phyloP scores from a whole-genome alignment of 2,329 filamentous ascomycete genomes.

The Colletotrichum sp. region DNA sequence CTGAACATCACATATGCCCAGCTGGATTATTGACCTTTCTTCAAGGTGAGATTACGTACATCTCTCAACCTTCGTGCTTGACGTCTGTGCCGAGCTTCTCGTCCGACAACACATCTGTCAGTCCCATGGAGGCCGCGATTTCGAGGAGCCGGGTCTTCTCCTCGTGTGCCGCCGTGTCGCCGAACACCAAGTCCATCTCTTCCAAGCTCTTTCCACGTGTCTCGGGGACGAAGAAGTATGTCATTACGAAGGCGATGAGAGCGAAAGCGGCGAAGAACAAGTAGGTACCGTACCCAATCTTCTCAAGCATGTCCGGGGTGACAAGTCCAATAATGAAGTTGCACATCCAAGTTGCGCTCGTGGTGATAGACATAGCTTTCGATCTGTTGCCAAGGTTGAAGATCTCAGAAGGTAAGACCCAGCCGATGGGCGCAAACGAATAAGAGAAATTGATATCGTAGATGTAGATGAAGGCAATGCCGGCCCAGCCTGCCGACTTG shows the following conservation, averaged over 20 bases:
- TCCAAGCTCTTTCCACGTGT: constrained; percentile 60
- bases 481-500: constrained; percentile 59
- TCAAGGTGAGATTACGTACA: not conserved
- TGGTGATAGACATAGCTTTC: constrained; percentile 65
- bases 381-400: constrained; percentile 62
- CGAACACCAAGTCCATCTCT: constrained; percentile 55
- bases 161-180: constrained; percentile 37
- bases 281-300: constrained; percentile 57
- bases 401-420: constrained; percentile 63
- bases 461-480: constrained; percentile 61
- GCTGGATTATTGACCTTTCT: not conserved
- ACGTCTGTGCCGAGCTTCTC: constrained; percentile 15
- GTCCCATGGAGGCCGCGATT: constrained; percentile 29
- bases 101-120: constrained; percentile 18
- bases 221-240: constrained; percentile 62
- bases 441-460: constrained; percentile 48
- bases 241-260: constrained; percentile 50
- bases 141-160: constrained; percentile 32
- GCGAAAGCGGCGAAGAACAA: constrained; percentile 65
- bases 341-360: constrained; percentile 62
- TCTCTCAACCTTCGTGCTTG: not conserved
- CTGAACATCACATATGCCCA: not conserved
- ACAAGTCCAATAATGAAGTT: constrained; percentile 43
- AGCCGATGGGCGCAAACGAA: constrained; percentile 50
- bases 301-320: constrained; percentile 60